Conservation (phyloP, 768 basidiomycete genomes). For the Tremella yokohamensis region DNA sequence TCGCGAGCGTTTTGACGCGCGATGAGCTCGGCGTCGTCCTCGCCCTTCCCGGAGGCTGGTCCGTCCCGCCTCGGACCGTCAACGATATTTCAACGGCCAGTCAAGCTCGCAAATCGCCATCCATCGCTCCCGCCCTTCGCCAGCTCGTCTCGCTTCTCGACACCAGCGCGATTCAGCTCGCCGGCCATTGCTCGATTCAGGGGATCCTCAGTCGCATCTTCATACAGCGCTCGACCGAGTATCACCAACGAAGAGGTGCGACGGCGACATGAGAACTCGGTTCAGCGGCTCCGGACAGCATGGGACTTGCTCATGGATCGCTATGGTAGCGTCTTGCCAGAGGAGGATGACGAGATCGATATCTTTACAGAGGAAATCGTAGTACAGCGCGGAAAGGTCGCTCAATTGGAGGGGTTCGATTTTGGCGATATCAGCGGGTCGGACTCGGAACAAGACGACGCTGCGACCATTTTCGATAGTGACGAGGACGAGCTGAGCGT, state of each 20-base stretch:
- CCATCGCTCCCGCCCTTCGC: slow-evolving; percentile 4
- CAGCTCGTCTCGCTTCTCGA: neutral
- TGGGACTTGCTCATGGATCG: slow-evolving; percentile 37
- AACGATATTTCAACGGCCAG: neutral
- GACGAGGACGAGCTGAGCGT: slow-evolving; percentile 38
- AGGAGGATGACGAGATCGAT: slow-evolving; percentile 46
- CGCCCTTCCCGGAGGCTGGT: slow-evolving; percentile 1
- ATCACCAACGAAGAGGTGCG: neutral
- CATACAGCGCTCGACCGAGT: no score
- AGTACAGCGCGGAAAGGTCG: slow-evolving; percentile 28
- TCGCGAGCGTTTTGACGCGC: no score
- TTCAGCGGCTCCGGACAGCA: slow-evolving; percentile 13
- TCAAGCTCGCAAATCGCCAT: neutral
- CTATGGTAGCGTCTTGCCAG: slow-evolving; percentile 22
- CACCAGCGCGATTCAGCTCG: neutral
- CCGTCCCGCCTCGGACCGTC: neutral
- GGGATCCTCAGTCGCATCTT: neutral
- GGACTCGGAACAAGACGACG: slow-evolving; percentile 20
- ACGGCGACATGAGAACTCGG: slow-evolving; percentile 22
- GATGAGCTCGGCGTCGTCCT: neutral
- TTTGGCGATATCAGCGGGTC: slow-evolving; percentile 27
- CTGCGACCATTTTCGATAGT: slow-evolving; percentile 8
- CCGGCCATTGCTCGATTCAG: neutral
- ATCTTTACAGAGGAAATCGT: slow-evolving; percentile 27
- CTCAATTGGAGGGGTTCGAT: slow-evolving; percentile 17